These are phyloP conservation scores for Filobasidium uniguttulatum DNA, from an alignment of 1,284 basidiomycete genomes.

Conservation along the genomic window DNA sequence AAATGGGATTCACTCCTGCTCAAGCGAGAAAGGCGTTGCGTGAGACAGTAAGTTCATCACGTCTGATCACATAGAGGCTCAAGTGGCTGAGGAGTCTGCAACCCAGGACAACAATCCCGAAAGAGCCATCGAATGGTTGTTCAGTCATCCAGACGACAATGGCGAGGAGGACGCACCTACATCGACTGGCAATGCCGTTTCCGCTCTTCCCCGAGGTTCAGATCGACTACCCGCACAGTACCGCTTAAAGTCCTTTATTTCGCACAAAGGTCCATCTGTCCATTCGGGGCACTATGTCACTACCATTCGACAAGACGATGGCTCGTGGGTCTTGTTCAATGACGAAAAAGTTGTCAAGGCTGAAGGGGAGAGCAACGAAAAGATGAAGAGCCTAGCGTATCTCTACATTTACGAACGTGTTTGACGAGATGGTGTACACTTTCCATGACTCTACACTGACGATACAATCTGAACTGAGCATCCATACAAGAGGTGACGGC, in stretches of 20 bases:
- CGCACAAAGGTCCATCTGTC: constrained; percentile 89
- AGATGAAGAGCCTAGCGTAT: constrained; percentile 70
- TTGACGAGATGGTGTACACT: not conserved
- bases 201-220: constrained; percentile 44
- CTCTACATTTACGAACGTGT: constrained; percentile 69
- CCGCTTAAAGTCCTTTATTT: constrained; percentile 79
- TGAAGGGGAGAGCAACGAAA: constrained; percentile 43
- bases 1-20: constrained; percentile 65
- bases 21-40: constrained; percentile 80
- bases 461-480: no score
- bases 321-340: constrained; percentile 73
- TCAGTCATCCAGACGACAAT: constrained; percentile 77
- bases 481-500: no score
- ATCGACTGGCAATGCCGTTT: constrained; percentile 3
- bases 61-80: not conserved
- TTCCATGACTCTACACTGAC: not conserved
- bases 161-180: constrained; percentile 47
- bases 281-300: constrained; percentile 77
- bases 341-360: constrained; percentile 90
- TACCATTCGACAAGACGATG: constrained; percentile 39
- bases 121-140: constrained; percentile 91
- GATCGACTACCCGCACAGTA: constrained; percentile 58
- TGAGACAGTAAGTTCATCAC: constrained; percentile 53
- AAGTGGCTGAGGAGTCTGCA: not conserved
- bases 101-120: constrained; percentile 57